These are phyloP conservation scores for Pelargonium fulgidum DNA, from an alignment of 441 rosid species.

Conservation along the genomic window DNA sequence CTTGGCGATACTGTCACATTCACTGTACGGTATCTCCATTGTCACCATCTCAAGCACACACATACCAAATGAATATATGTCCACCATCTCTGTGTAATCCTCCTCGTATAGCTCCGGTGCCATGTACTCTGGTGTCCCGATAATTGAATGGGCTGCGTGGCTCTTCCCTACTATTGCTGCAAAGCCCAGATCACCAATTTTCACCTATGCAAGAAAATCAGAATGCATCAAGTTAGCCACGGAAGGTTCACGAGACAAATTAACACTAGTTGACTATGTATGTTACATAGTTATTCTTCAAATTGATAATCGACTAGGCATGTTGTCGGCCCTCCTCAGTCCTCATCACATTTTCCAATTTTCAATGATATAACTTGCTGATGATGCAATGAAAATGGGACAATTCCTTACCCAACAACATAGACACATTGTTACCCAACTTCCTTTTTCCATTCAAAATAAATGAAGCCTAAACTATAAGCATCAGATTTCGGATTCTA, in stretches of 20 bases:
- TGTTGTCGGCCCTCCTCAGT: no score
- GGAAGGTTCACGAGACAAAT: not conserved
- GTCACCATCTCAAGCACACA: slow-evolving; percentile 45
- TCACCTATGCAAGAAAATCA: slow-evolving; percentile 25
- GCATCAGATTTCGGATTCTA: no score
- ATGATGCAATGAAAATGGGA: not conserved
- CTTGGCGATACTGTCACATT: slow-evolving; percentile 40
- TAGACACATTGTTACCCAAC: not conserved
- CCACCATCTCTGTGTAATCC: slow-evolving; percentile 47
- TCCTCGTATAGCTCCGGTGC: slow-evolving; percentile 48
- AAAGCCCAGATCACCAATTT: slow-evolving; percentile 43
- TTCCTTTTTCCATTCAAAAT: no score
- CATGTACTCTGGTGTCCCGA: slow-evolving; percentile 46
- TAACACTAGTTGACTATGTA: no score
- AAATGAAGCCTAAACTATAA: no score
- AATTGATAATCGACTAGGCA: no score
- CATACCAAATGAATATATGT: slow-evolving; percentile 44
- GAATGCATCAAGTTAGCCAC: slow-evolving; percentile 8
- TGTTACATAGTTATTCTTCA: no score
- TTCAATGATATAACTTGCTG: no score
- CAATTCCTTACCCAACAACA: not conserved
- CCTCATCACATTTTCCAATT: no score
- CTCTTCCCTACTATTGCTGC: slow-evolving; percentile 46
- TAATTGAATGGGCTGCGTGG: slow-evolving; percentile 37
- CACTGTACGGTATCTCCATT: slow-evolving; percentile 42